These are phyloP conservation scores for Neurospora sp. DNA, from an alignment of 495 filamentous ascomycete species.

Conservation along the genomic window DNA sequence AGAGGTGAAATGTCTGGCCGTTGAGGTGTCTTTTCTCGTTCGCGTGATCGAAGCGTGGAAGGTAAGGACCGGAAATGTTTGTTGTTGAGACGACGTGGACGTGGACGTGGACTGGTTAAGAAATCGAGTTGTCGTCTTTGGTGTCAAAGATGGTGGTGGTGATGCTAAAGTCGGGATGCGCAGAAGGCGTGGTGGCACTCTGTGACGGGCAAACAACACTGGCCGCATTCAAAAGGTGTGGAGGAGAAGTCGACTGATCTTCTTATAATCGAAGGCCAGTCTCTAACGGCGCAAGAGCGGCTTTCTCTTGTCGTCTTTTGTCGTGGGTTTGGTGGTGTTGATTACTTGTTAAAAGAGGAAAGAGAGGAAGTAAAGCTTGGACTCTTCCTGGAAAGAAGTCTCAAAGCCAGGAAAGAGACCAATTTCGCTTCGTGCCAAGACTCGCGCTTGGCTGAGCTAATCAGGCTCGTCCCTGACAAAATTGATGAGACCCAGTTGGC, in stretches of 20 bases:
- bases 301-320: not conserved
- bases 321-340: not conserved
- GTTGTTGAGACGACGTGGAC: not conserved
- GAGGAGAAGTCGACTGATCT: not conserved
- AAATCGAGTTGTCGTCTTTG: too few relatives aligned
- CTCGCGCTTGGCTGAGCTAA: not conserved
- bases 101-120: too few relatives aligned
- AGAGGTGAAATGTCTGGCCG: not conserved
- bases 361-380: not conserved
- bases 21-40: not conserved
- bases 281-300: not conserved
- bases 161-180: not conserved
- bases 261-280: not conserved
- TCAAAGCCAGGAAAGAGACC: not conserved
- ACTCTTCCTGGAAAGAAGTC: not conserved
- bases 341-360: not conserved
- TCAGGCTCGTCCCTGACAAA: not conserved
- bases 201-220: not conserved
- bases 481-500: too few relatives aligned
- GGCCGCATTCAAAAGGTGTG: not conserved
- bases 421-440: not conserved
- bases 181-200: not conserved
- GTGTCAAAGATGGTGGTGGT: not conserved
- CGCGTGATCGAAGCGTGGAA: not conserved
- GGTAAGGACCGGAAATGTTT: not conserved